phyloP scores from a whole-genome alignment of 2,329 filamentous ascomycete genomes.

The Penicillium polonicum region DNA sequence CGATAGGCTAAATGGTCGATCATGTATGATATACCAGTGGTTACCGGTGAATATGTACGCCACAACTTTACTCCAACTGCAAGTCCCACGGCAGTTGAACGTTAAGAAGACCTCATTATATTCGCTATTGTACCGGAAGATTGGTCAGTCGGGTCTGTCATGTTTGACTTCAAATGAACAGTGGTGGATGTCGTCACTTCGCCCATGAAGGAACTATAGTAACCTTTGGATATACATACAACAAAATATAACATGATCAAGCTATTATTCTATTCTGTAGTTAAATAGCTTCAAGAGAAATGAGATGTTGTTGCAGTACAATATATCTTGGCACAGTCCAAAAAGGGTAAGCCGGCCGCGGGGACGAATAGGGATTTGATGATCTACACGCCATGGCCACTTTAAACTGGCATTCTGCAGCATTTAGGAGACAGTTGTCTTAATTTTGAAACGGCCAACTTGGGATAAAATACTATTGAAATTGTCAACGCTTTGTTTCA shows the following conservation, averaged over 20 bases:
- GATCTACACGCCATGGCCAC: no score
- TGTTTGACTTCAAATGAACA: background rate
- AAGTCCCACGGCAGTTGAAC: background rate
- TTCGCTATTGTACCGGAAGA: background rate
- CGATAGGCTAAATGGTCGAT: background rate
- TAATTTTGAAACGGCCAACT: no score
- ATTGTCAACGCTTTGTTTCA: no score
- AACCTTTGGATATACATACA: background rate
- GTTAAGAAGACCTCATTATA: background rate
- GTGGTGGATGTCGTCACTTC: background rate
- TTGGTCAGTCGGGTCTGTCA: background rate
- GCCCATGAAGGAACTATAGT: background rate
- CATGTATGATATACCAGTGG: background rate
- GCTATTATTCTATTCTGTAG: background rate
- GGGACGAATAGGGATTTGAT: no score
- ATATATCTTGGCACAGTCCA: background rate
- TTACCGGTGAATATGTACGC: background rate
- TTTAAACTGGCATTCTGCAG: no score
- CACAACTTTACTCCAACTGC: background rate
- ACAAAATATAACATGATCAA: background rate
- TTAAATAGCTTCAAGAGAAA: background rate
- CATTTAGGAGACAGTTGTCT: no score
- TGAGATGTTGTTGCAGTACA: background rate
- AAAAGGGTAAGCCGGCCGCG: background rate
- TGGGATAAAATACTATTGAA: no score